Percentiles rank a stretch among this genome's conserved stretches.
Evolutionary conservation across 208 protist species (phyloP).

Genomic region (Leishmania martiniquensis): DNA sequence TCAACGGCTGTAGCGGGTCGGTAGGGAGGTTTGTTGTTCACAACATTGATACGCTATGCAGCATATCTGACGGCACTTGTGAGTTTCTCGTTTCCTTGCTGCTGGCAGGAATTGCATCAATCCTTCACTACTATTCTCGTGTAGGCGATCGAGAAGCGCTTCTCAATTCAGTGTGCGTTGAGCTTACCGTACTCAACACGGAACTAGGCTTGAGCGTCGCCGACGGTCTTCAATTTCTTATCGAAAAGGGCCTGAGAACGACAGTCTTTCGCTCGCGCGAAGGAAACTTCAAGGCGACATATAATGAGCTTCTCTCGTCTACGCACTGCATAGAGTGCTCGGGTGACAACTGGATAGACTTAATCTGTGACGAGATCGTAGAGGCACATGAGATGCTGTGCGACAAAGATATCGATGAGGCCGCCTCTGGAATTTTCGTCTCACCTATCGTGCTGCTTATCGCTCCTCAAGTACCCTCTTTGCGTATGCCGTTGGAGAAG

Average conservation of each 20-base stretch:
- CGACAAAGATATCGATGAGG: constrained; percentile 3
- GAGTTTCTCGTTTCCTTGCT: constrained; percentile 61
- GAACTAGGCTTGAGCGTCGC: constrained; percentile 21
- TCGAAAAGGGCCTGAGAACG: constrained; percentile 49
- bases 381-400: constrained; percentile 33
- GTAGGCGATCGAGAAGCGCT: constrained; percentile 14
- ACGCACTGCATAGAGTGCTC: constrained; percentile 10
- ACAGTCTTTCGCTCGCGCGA: constrained; percentile 27
- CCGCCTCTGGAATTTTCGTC: neutral
- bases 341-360: constrained; percentile 13
- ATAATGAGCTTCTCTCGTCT: constrained; percentile 9
- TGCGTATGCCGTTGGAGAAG: constrained; percentile 32
- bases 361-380: constrained; percentile 20
- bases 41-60: constrained; percentile 47
- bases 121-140: constrained; percentile 33
- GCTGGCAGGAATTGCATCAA: constrained; percentile 35
- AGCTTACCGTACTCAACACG: constrained; percentile 41
- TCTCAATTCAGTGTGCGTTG: constrained; percentile 27
- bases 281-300: constrained; percentile 6
- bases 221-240: constrained; percentile 53
- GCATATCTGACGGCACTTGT: constrained; percentile 27
- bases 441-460: constrained; percentile 46
- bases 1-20: constrained; percentile 9
- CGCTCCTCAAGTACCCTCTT: constrained; percentile 30
- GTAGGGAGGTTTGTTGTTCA: constrained; percentile 34